Percentiles rank a stretch among this genome's conserved stretches.
Conservation (phyloP, 2,329 filamentous ascomycete genomes). For the Ascochyta viciae-villosae region DNA sequence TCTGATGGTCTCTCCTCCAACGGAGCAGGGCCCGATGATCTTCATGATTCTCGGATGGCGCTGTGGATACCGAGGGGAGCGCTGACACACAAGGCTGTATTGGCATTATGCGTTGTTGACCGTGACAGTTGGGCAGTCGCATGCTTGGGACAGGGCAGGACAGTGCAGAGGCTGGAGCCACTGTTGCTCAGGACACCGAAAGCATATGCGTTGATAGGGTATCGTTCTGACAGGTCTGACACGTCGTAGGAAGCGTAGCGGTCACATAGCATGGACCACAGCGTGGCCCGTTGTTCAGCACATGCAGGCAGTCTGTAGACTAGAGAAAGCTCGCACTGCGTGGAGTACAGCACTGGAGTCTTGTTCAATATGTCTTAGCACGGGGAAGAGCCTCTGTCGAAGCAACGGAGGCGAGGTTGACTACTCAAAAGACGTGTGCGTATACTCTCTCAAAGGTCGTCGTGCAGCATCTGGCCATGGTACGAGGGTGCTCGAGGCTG, state of each 20-base stretch:
- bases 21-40: conserved; percentile 10
- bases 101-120: neutral
- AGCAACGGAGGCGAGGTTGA: neutral
- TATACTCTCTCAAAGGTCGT: neutral
- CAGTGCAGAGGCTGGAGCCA: neutral
- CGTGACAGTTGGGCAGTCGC: neutral
- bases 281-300: neutral
- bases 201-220: neutral
- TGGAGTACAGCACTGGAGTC: neutral
- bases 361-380: neutral
- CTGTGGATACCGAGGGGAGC: conserved; percentile 2
- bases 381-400: too few species aligned
- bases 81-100: conserved; percentile 2
- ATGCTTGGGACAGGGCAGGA: neutral
- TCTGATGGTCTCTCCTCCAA: neutral
- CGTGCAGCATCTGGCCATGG: neutral
- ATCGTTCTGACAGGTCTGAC: neutral
- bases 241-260: neutral
- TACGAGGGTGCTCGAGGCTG: neutral
- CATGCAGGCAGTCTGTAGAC: neutral
- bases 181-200: neutral
- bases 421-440: neutral
- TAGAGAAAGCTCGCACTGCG: neutral
- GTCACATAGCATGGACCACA: neutral
- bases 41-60: conserved; percentile 9